Percentiles rank a stretch among this genome's conserved stretches.
Evolutionary conservation across 1,139 yeast genomes (phyloP).

Genomic region (Hemisphaericaspora lyxosophila): DNA sequence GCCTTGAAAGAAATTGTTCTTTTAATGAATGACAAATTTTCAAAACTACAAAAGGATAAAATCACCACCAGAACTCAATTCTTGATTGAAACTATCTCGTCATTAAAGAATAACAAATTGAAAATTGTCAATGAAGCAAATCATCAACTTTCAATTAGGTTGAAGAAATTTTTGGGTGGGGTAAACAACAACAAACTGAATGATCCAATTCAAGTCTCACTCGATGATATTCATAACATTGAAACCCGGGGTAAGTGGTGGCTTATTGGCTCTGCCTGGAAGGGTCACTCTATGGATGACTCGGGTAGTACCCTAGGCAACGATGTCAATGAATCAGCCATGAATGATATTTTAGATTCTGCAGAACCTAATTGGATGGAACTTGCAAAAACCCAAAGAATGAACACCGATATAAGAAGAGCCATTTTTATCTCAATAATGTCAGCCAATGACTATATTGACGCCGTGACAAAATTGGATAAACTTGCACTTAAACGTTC

Average conservation of each 20-base stretch:
- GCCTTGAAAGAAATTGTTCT: conserved; percentile 79
- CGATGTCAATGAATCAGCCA: conserved; percentile 32
- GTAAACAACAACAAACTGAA: conserved; percentile 43
- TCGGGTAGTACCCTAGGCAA: conserved; percentile 20
- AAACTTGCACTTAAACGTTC: conserved; percentile 73
- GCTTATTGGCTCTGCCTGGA: conserved; percentile 98
- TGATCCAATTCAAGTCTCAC: conserved; percentile 82
- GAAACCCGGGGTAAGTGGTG: conserved; percentile 95
- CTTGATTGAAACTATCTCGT: conserved; percentile 78
- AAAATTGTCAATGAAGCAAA: conserved; percentile 50
- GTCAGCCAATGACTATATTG: conserved; percentile 92
- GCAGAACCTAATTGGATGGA: conserved; percentile 88
- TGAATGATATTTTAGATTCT: conserved; percentile 59
- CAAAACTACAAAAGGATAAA: conserved; percentile 28
- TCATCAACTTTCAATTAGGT: conserved; percentile 52
- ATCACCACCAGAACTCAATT: conserved; percentile 72
- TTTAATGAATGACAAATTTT: conserved; percentile 50
- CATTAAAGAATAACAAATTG: conserved; percentile 81
- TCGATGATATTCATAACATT: conserved; percentile 76
- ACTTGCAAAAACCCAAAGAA: conserved; percentile 79
- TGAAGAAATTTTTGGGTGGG: conserved; percentile 68
- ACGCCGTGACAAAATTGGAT: conserved; percentile 79
- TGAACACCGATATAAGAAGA: conserved; percentile 93
- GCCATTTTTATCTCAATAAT: conserved; percentile 91
- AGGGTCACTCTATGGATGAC: conserved; percentile 45